Conservation (phyloP, 2,329 filamentous ascomycete species). For the Aureobasidium sp. region DNA sequence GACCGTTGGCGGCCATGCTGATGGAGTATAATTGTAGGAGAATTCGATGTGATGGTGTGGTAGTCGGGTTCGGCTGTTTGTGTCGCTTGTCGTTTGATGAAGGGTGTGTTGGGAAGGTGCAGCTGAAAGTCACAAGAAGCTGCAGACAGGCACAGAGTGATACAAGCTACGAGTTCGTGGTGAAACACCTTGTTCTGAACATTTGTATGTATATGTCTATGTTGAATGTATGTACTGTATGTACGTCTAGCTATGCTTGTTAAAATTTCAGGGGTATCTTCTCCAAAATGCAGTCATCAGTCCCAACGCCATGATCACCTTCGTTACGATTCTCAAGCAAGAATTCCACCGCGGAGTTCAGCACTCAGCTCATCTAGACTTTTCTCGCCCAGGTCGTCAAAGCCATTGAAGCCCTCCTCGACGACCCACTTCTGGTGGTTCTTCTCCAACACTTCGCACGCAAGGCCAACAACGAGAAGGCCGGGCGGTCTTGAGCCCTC, state of each 20-base stretch:
- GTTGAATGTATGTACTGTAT: constrained; percentile 11
- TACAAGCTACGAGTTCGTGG: background rate
- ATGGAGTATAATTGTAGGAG: background rate
- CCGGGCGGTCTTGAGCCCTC: constrained; percentile 93
- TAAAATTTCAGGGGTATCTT: constrained; percentile 14
- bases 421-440: constrained; percentile 79
- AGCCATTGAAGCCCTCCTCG: constrained; percentile 84
- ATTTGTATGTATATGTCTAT: constrained; percentile 6
- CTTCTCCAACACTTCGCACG: constrained; percentile 80
- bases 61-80: background rate
- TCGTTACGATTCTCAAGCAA: background rate
- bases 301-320: constrained; percentile 2
- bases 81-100: background rate
- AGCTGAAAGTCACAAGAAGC: background rate
- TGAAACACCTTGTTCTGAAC: background rate
- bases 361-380: constrained; percentile 34
- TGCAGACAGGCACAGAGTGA: background rate
- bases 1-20: background rate
- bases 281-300: background rate
- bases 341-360: constrained; percentile 18
- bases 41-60: background rate
- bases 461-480: constrained; percentile 83
- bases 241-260: background rate
- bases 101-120: background rate
- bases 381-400: constrained; percentile 58